Evolutionary conservation across 2,329 filamentous ascomycete genomes (phyloP), one percentile per base, ranked within the genome.

Genomic region (Aspergillus transmontanensis): DNA sequence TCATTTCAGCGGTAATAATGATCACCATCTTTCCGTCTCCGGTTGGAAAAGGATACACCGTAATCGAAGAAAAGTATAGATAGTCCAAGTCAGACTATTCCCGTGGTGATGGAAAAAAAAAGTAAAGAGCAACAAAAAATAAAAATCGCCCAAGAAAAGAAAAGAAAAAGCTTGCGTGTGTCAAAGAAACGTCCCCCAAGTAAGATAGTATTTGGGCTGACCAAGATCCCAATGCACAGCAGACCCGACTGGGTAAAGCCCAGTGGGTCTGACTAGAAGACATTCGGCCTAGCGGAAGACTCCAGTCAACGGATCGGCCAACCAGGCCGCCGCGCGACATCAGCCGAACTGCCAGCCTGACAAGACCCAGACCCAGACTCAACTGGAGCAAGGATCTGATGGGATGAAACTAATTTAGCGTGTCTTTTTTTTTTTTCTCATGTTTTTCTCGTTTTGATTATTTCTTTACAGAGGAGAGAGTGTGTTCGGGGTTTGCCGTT

Each of bases 221-320:
- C 34, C 57, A 43, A 43, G 41, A 50, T 26, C n/a, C 53, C 36
- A 36, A 57, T 63, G 63, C 63, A 63, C 23, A 56, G 60, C 46
- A 12, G 63, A 60, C 63, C 63, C 51, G 58, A 54, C 41, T 54
- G 50, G 60, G 61, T 41, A 65, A 63, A 50, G 48, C 23, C 28
- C 19, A 45, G 56, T 62, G 62, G 62, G 32, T 21, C 12, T 16
- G n/a, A 10, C 46, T 50, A 50, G 16, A 30, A 16, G 23, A 2
- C 3, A 54, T 34, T 30, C 30, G 19, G 51, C 9, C 14, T 54
- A 54, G 51, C 4, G 48, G 14, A 16, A 21, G 26, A 1, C n/a
- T 19, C 14, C 30, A 16, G 16, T 12, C 16, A 19, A 50, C 26
- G 46, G 46, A 28, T 50, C 28, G 26, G 16, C 46, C 46, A 50